phyloP scores from a whole-genome alignment of 495 filamentous ascomycete genomes.

The Podospora sp. region DNA sequence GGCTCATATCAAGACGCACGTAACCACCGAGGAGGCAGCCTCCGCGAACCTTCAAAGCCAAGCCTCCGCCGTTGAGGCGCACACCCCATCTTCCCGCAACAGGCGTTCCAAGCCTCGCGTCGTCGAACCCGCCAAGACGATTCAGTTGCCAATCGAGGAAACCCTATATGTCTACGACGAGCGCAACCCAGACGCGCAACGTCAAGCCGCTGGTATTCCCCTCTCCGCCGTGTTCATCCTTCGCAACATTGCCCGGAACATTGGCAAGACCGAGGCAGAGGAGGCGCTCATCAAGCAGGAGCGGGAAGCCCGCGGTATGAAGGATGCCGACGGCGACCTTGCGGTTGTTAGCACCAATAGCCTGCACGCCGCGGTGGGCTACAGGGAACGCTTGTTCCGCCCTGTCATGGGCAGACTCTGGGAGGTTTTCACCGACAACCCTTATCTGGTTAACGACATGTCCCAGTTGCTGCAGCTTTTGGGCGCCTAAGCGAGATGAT shows the following conservation, averaged over 20 bases:
- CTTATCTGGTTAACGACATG: conserved; percentile 43
- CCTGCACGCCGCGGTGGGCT: conserved; percentile 41
- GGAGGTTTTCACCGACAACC: conserved; percentile 59
- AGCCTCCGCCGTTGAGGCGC: conserved; percentile 14
- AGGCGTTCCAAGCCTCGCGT: conserved; percentile 53
- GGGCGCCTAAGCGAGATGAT: conserved; percentile 5
- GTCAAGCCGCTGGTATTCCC: conserved; percentile 80
- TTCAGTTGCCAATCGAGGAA: conserved; percentile 57
- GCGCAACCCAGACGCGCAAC: conserved; percentile 52
- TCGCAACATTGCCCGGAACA: conserved; percentile 81
- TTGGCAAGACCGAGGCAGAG: conserved; percentile 61
- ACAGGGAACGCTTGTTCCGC: conserved; percentile 55
- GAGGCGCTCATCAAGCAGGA: conserved; percentile 54
- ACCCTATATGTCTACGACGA: conserved; percentile 74
- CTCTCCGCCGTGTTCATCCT: conserved; percentile 83
- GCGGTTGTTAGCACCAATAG: conserved; percentile 41
- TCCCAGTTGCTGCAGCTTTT: conserved; percentile 35
- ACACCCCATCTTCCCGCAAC: conserved; percentile 9
- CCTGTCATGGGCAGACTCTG: conserved; percentile 51
- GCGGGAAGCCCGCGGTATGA: conserved; percentile 22
- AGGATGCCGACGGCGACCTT: background rate
- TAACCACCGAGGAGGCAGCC: conserved; percentile 48
- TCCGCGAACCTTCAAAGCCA: conserved; percentile 18
- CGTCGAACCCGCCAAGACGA: conserved; percentile 56
- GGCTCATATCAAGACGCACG: conserved; percentile 66